A percentile compares a stretch with the other conserved stretches of the same genome.
These are phyloP conservation scores for Crithidia bombi DNA, from an alignment of 208 protist genomes.

Conservation along the genomic window DNA sequence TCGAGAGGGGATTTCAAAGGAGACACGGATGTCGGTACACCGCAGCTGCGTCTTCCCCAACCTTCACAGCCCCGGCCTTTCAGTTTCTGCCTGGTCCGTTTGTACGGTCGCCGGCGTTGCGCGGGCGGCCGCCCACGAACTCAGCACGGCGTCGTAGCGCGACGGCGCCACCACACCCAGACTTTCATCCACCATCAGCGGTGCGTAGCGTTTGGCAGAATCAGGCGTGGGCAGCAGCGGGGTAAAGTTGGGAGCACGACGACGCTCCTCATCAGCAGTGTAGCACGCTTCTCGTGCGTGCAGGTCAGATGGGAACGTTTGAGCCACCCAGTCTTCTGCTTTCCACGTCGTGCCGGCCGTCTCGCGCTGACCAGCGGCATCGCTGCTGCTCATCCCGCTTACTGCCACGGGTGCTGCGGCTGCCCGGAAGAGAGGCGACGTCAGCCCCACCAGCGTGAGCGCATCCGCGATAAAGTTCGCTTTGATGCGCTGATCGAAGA, in stretches of 20 bases:
- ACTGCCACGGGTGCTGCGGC: background rate
- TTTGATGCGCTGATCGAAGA: slow-evolving; percentile 86
- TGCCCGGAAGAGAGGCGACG: slow-evolving; percentile 25
- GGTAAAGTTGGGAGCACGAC: slow-evolving; percentile 41
- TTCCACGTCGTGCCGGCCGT: background rate
- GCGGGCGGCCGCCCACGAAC: slow-evolving; percentile 40
- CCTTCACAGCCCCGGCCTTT: background rate
- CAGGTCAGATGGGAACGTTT: slow-evolving; percentile 7
- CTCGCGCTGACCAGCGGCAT: no score
- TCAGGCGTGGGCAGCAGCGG: slow-evolving; percentile 51
- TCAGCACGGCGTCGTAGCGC: slow-evolving; percentile 49
- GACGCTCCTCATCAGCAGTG: slow-evolving; percentile 54
- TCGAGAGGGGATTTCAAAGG: no score
- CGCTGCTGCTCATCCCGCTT: no score
- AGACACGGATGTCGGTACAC: no score
- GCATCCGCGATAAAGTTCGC: slow-evolving; percentile 77
- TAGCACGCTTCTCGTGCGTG: slow-evolving; percentile 49
- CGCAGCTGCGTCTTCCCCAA: no score
- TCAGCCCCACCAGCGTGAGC: slow-evolving; percentile 83
- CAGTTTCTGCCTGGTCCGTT: no score
- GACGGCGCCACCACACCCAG: background rate
- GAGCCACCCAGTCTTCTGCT: background rate
- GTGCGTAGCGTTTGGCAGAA: slow-evolving; percentile 37
- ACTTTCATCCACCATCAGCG: slow-evolving; percentile 25
- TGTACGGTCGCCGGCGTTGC: background rate